These are phyloP conservation scores for Syncephalastrum sp. DNA, from an alignment of 371 early-diverging fungal genomes.

Conservation along the genomic window DNA sequence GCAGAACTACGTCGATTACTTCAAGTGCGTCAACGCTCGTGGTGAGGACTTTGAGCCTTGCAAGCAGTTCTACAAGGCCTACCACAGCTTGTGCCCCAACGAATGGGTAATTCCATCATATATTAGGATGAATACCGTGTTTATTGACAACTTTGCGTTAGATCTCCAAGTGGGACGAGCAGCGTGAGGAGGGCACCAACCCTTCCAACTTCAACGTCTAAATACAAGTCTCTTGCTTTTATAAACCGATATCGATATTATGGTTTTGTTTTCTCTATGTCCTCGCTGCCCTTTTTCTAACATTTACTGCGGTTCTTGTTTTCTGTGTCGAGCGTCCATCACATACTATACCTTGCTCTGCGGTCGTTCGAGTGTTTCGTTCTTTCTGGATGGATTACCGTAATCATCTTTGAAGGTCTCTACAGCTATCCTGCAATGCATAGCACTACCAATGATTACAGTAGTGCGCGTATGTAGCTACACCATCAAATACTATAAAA, in stretches of 20 bases:
- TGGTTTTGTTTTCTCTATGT: neutral
- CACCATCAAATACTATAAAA: too few species aligned
- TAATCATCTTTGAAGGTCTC: too few species aligned
- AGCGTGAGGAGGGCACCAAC: constrained; percentile 77
- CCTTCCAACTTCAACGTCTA: constrained; percentile 61
- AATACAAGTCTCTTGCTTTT: constrained; percentile 5
- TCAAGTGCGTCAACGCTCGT: constrained; percentile 81
- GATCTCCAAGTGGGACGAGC: constrained; percentile 83
- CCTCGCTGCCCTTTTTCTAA: too few species aligned
- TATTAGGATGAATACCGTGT: neutral
- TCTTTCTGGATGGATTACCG: too few species aligned
- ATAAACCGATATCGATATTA: constrained; percentile 1
- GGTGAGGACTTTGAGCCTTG: constrained; percentile 92
- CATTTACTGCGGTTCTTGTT: too few species aligned
- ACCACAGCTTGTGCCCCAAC: constrained; percentile 82
- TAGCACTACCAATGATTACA: too few species aligned
- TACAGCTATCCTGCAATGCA: too few species aligned
- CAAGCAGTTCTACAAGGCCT: constrained; percentile 80
- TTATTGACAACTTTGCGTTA: constrained; percentile 20
- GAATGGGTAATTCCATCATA: constrained; percentile 73
- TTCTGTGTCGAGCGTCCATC: too few species aligned
- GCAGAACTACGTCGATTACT: constrained; percentile 96
- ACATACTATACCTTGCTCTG: too few species aligned
- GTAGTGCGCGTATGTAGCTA: too few species aligned
- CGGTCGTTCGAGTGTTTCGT: too few species aligned